Evolutionary conservation across 2,329 filamentous ascomycete genomes (phyloP), one percentile per base, ranked within the genome.

Genomic region (Thielaviopsis populi): DNA sequence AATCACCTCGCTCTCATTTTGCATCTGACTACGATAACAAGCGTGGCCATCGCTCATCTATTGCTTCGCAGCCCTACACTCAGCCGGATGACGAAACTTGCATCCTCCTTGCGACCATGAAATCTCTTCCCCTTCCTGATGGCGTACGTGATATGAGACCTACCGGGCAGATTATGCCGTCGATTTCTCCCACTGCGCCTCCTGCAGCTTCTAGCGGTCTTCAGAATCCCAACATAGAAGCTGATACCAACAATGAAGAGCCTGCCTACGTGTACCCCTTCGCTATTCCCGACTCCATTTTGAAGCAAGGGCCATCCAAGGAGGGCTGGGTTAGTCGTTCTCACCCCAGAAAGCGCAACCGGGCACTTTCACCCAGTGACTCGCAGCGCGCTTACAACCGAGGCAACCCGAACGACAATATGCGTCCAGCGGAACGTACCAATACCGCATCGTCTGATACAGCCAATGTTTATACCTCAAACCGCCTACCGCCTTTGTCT

Each of bases 1-100:
- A 60, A 15, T 65, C 63, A 2, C 63, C 63, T 30, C 56, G 63
- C 33, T 24, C 43, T 60, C 58, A 61, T 13, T 64, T 61, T 53
- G 27, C 56, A 24, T 33, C 59, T 15, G 59, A 61, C 3, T 61
- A 61, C 27, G 59, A 61, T n/a, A 41, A 40, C 22, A 50, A 64
- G 63, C 41, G 54, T 13, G 48, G 61, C 22, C 46, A 42, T 33
- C 33, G 58, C 37, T 17, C 27, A 8, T 48, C 50, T 4, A 58
- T 58, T 24, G 30, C 37, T 24, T 53, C 59, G 24, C 40, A 40
- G n/a, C 6, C 8, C 33, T 43, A 58, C 62, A 59, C 13, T 17
- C 22, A 17, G 7, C 62, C 11, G 11, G 46, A 48, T n/a, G 50
- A 43, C 11, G 11, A 17, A 33, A 48, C 42, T 48, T 22, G n/a